Evolutionary conservation across 495 filamentous ascomycete species (phyloP), one percentile per base, ranked within the genome.

Genomic region (Paragyromitra xinjiangensis): DNA sequence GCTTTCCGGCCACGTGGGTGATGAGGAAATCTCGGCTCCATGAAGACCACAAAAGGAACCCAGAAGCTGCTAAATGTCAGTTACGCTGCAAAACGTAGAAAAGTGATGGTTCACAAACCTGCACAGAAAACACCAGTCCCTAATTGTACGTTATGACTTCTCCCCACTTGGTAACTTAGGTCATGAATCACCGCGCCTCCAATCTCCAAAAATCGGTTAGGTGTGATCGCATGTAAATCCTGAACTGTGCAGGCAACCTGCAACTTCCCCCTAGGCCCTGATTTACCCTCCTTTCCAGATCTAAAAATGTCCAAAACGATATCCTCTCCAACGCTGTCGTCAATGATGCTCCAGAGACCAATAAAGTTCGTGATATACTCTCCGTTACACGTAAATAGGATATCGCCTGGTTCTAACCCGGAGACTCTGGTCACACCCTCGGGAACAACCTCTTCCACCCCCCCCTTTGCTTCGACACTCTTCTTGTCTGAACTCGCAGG

Each of bases 11-110:
- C 53, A 83, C 73, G 48, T 77, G 65, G 14, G 81, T 83, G 55
- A 83, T 77, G 24, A 83, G 71, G 75, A 83, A 83, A 75, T 83
- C 81, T 26, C 81, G 70, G 9, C 75, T 81, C 81, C 81, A 83
- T 19, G 78, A 78, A 48, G 81, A 82, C 81, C 81, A 83, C n/a
- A 81, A 24, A 50, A 83, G 73, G 53, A 83, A 83, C 7, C 81
- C 81, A 56, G 81, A 83, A 29, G 81, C 81, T 78, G 51, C 7
- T 11, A 69, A 80, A 56, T 1, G 62, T 78, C n/a, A 72, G 59
- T 42, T n/a, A 66, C 53, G 44, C 50, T 55, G 9, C 34, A 12
- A 74, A 48, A 55, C 8, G 9, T 40, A n/a, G 24, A 58, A 68
- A 51, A 12, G 19, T 42, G 64, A 37, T 34, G 2, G 29, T 34